A percentile compares a stretch with the other conserved stretches of the same genome.
phyloP scores from a whole-genome alignment of 306 rosid genomes.

The Trichosanthes truncata region DNA sequence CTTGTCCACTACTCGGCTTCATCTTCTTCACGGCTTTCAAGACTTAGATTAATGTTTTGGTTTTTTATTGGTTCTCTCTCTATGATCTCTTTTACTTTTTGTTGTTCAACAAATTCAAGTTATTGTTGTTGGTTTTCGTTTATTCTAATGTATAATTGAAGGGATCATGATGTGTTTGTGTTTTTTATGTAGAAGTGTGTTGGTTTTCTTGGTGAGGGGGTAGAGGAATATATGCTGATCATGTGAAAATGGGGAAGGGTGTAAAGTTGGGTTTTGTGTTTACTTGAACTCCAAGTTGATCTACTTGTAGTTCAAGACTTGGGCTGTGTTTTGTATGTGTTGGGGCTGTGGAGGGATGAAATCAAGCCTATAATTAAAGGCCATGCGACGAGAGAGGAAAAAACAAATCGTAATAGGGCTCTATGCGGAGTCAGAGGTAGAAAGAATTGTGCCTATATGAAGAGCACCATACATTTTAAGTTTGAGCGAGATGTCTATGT shows the following conservation, averaged over 20 bases:
- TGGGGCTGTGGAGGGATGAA: not conserved
- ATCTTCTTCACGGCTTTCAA: not conserved
- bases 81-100: not conserved
- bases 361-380: not conserved
- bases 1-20: not conserved
- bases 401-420: too few species aligned
- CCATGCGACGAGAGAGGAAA: too few species aligned
- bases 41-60: not conserved
- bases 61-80: not conserved
- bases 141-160: too few species aligned
- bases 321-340: not conserved
- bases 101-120: not conserved
- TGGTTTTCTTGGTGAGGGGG: not conserved
- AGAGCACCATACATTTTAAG: too few species aligned
- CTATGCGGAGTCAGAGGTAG: too few species aligned
- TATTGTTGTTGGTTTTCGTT: not conserved
- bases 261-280: not conserved
- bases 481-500: too few species aligned
- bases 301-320: not conserved
- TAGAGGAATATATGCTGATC: not conserved
- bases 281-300: not conserved
- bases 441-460: too few species aligned
- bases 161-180: too few species aligned
- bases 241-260: not conserved
- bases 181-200: too few species aligned